Evolutionary conservation across 495 filamentous ascomycete species (phyloP).

Genomic region (Xylona heveae): DNA sequence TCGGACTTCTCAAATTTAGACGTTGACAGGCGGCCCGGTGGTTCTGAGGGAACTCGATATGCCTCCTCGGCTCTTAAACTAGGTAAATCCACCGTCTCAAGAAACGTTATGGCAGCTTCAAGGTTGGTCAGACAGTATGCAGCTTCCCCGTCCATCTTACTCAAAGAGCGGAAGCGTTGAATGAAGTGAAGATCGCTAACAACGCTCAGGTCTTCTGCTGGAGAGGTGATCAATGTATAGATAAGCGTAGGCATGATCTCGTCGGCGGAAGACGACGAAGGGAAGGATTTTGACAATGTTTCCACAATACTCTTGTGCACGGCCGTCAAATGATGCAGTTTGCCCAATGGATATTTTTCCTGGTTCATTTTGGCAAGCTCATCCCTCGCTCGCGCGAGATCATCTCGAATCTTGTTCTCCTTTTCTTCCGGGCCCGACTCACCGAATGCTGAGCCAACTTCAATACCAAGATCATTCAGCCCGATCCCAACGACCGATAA

Average conservation of each 20-base stretch:
- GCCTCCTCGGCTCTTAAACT: conserved; percentile 71
- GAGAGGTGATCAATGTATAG: conserved; percentile 78
- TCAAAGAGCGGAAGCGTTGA: conserved; percentile 74
- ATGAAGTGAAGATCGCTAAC: conserved; percentile 90
- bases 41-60: conserved; percentile 13
- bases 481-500: conserved; percentile 79
- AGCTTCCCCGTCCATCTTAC: conserved; percentile 74
- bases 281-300: conserved; percentile 46
- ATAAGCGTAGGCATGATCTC: conserved; percentile 94
- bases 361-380: conserved; percentile 68
- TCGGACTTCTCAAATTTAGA: conserved; percentile 6
- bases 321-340: conserved; percentile 70
- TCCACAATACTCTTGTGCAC: conserved; percentile 92
- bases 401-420: conserved; percentile 48
- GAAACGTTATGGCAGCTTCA: conserved; percentile 82
- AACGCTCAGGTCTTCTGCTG: conserved; percentile 66
- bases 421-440: conserved; percentile 22
- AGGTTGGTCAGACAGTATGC: conserved; percentile 94
- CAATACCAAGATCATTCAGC: conserved; percentile 65
- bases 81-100: conserved; percentile 93
- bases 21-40: conserved; percentile 3
- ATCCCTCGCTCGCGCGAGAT: conserved; percentile 51
- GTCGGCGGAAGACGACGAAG: conserved; percentile 75
- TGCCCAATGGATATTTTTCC: conserved; percentile 69
- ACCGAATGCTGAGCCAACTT: conserved; percentile 26